phyloP scores from a whole-genome alignment of 2,329 filamentous ascomycete species.

The Apiospora sp. region DNA sequence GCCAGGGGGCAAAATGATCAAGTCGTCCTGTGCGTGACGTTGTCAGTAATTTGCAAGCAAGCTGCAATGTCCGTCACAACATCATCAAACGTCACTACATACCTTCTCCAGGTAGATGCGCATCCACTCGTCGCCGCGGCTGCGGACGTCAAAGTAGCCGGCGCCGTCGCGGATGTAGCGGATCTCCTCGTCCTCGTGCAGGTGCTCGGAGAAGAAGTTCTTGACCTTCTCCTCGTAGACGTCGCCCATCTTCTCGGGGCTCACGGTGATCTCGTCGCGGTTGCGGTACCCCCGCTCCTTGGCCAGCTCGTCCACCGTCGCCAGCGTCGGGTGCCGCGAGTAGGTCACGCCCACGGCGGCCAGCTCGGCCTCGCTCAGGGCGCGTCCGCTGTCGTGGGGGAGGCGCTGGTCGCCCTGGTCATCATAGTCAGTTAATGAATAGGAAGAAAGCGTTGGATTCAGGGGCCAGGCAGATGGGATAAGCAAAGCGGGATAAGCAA shows the following conservation, averaged over 20 bases:
- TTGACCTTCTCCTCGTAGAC: conserved; percentile 94
- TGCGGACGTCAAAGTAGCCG: conserved; percentile 93
- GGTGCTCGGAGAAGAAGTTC: conserved; percentile 91
- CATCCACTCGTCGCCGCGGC: conserved; percentile 86
- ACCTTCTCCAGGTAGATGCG: conserved; percentile 83
- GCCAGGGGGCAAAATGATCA: conserved; percentile 92
- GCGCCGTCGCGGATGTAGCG: conserved; percentile 88
- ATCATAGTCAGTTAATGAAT: conserved; percentile 61
- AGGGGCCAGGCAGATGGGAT: not conserved
- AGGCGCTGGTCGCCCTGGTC: conserved; percentile 96
- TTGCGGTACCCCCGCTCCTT: conserved; percentile 85
- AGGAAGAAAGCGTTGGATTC: not conserved
- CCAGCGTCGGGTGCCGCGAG: conserved; percentile 69
- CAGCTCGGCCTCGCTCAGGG: conserved; percentile 72
- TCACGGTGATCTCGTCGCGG: conserved; percentile 91
- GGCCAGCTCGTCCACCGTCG: conserved; percentile 78
- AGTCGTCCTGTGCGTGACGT: conserved; percentile 62
- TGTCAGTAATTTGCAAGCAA: not conserved
- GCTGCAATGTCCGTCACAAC: not conserved
- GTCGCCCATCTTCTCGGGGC: conserved; percentile 83
- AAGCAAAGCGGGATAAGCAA: not conserved
- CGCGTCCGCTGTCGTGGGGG: conserved; percentile 83
- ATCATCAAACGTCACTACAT: conserved; percentile 22
- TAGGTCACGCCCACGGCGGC: conserved; percentile 81
- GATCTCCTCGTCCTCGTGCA: conserved; percentile 99